These are phyloP conservation scores for Populus tomentosa DNA, from an alignment of 441 rosid species.

Conservation along the genomic window DNA sequence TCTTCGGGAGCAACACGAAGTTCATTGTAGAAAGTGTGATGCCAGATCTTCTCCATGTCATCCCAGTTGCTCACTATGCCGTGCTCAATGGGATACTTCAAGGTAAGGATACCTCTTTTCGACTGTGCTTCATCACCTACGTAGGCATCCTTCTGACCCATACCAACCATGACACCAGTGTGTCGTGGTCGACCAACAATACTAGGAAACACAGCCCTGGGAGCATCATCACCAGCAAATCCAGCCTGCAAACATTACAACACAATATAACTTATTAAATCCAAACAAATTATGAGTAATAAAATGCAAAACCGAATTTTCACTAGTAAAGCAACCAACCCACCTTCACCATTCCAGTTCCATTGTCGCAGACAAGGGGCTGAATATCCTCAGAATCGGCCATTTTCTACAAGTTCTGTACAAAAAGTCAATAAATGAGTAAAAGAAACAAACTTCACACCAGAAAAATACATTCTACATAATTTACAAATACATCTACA, in stretches of 20 bases:
- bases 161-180: no score
- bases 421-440: neutral
- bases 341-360: constrained; percentile 46
- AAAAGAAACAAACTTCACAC: neutral
- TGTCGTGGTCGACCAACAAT: constrained; percentile 43
- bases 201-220: constrained; percentile 51
- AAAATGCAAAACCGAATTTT: neutral
- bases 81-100: no score
- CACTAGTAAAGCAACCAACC: neutral
- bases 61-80: no score
- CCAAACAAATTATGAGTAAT: neutral
- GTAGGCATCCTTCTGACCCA: no score
- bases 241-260: constrained; percentile 30
- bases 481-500: neutral
- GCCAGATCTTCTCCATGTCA: no score
- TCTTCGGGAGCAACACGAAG: no score
- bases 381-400: constrained; percentile 47
- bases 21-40: constrained; percentile 13
- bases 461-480: neutral
- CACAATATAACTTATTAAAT: neutral
- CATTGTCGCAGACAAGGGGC: constrained; percentile 52
- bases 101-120: no score
- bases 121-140: no score
- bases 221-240: constrained; percentile 48
- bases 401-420: constrained; percentile 20